Conservation (phyloP, 768 basidiomycete species). For the Leccinum subgranulosum region DNA sequence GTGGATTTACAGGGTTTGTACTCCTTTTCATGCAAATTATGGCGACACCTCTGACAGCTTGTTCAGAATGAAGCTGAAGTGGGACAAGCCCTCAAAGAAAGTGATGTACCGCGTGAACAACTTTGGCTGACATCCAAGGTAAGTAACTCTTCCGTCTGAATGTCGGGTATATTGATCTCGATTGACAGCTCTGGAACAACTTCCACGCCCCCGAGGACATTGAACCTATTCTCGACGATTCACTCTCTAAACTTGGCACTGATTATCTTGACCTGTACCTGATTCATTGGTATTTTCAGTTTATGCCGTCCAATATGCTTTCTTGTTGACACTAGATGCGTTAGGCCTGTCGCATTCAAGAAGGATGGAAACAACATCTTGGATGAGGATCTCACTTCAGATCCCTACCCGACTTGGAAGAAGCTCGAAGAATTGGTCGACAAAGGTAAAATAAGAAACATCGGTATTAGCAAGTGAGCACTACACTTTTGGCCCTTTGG, state of each 20-base stretch:
- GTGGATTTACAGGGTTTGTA: conserved; percentile 60
- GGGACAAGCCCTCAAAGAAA: conserved; percentile 57
- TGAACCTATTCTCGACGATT: conserved; percentile 63
- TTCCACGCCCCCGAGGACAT: conserved; percentile 76
- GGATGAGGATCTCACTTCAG: conserved; percentile 54
- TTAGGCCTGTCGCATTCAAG: conserved; percentile 67
- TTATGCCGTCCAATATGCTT: neutral
- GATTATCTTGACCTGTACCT: conserved; percentile 80
- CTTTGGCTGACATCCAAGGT: conserved; percentile 68
- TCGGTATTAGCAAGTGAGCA: conserved; percentile 78
- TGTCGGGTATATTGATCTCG: neutral
- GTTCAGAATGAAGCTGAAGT: conserved; percentile 69
- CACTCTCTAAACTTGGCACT: conserved; percentile 55
- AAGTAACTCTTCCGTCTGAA: neutral
- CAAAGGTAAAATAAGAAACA: conserved; percentile 74
- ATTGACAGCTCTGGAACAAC: conserved; percentile 62
- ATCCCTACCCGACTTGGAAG: conserved; percentile 78
- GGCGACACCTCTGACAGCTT: conserved; percentile 3
- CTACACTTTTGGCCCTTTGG: neutral
- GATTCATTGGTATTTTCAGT: conserved; percentile 62
- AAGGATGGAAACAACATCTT: conserved; percentile 48
- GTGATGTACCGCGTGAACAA: conserved; percentile 57
- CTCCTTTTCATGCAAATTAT: neutral
- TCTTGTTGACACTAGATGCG: neutral
- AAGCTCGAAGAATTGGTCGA: conserved; percentile 76